Base-by-base conservation (phyloP, 495 filamentous ascomycete species). In the Terfezia claveryi region DNA sequence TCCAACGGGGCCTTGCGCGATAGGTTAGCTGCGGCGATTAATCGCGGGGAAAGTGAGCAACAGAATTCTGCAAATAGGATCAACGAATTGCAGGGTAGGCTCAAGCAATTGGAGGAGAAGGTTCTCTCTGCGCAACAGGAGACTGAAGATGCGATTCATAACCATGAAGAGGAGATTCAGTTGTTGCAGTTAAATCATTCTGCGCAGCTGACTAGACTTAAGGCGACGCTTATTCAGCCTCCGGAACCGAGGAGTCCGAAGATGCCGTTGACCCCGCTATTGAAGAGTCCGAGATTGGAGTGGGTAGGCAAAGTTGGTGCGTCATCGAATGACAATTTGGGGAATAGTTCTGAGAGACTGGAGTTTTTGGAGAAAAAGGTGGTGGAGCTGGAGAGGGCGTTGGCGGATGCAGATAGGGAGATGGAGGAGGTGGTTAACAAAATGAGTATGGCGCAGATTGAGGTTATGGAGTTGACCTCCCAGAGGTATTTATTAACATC, bases 401-500 rank as follows among this genome's bases (percentile, higher is more conserved):
- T 96, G 17, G 70, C 73, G 23, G 77, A 91, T 57, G 85, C 91
- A 17, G 91, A 96, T 61, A 71, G 72, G 55, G 89, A 95, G 72
- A 95, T 98, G 91, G 78, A 89, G 64, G 83, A 91, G 67, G 89
- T 95, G 2, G 84, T 98, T 14, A 73, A 81, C 54, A 75, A 83
- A 54, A 94, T 98, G 87, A 94, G 87, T 69, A 73, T 78, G 56
- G 87, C 89, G 8, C 91, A 96, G 71, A 87, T 94, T 55, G 87
- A 94, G 68, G 91, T 98, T 38, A 78, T 87, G 64, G 79, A 87
- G 62, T 73, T 98, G 53, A 88, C 95, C 68, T 83, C 83, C 69
- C 83, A 92, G 70, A 79, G 87, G 80, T 82, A 72, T 68, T 64
- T 59, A 59, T 44, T 54, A 36, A 53, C 37, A 50, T 53, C 69